A percentile compares a stretch with the other conserved stretches of the same genome.
Evolutionary conservation across 176 grass and related monocot species (phyloP).

Genomic region (Neostapfia colusana): DNA sequence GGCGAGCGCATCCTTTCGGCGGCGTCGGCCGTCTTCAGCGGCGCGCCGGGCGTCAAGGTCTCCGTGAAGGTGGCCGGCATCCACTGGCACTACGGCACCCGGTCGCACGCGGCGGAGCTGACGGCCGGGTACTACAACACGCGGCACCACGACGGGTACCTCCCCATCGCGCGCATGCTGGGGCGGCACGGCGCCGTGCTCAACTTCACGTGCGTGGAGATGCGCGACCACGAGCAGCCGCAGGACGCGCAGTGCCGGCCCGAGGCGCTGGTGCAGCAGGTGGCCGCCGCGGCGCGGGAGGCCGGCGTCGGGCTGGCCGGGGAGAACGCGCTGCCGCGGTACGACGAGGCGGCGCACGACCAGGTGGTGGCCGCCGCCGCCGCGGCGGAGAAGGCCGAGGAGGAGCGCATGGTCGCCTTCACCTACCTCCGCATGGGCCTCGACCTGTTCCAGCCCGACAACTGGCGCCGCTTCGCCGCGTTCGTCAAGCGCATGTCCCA

Average conservation of each 20-base stretch:
- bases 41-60: conserved; percentile 17
- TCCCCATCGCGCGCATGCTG: conserved; percentile 48
- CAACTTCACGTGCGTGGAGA: conserved; percentile 87
- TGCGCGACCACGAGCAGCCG: conserved; percentile 77
- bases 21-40: conserved; percentile 29
- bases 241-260: conserved; percentile 63
- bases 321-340: conserved; percentile 69
- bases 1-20: conserved; percentile 61
- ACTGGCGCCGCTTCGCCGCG: conserved; percentile 64
- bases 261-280: conserved; percentile 70
- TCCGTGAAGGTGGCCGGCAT: conserved; percentile 79
- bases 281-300: conserved; percentile 46
- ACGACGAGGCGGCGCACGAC: conserved; percentile 65
- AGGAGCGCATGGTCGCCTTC: conserved; percentile 76
- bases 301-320: conserved; percentile 54
- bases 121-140: conserved; percentile 83
- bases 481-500: conserved; percentile 64
- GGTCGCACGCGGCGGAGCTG: conserved; percentile 64
- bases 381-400: conserved; percentile 33
- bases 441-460: conserved; percentile 59
- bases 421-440: conserved; percentile 75
- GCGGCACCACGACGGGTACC: conserved; percentile 58
- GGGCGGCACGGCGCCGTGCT: conserved; percentile 53
- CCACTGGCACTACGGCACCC: conserved; percentile 77
- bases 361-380: conserved; percentile 58